phyloP scores from a whole-genome alignment of 139 green algal genomes.

The Volvox reticuliferus region DNA sequence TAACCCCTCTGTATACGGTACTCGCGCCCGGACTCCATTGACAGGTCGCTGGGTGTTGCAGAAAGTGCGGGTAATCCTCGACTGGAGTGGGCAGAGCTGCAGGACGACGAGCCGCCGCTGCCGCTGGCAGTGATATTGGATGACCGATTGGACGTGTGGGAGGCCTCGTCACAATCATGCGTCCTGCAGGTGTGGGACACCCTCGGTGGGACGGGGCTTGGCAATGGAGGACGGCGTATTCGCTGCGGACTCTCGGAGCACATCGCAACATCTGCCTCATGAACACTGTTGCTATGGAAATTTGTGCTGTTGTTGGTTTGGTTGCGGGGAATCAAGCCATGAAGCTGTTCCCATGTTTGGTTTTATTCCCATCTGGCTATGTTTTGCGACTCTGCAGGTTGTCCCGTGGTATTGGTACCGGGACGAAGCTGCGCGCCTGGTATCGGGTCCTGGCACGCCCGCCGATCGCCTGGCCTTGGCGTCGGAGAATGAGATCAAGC shows the following conservation, averaged over 20 bases:
- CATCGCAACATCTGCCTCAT: too few species aligned
- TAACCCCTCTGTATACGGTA: too few species aligned
- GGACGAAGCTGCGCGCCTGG: constrained; percentile 52
- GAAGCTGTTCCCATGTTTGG: too few species aligned
- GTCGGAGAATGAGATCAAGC: constrained; percentile 51
- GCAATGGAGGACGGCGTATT: too few species aligned
- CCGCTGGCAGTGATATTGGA: constrained; percentile 86
- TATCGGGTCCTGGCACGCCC: constrained; percentile 18
- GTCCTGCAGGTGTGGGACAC: constrained; percentile 73
- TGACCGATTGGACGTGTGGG: constrained; percentile 89
- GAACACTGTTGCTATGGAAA: too few species aligned
- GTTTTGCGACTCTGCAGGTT: constrained; percentile 32
- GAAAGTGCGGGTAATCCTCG: constrained; percentile 12
- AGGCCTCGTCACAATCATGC: constrained; percentile 63
- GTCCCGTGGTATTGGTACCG: constrained; percentile 63
- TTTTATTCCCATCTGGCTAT: too few species aligned
- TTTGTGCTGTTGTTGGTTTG: too few species aligned
- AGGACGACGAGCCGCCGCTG: constrained; percentile 51
- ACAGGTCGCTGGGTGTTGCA: constrained; percentile 30
- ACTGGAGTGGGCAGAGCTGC: constrained; percentile 28
- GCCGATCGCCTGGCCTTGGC: constrained; percentile 29
- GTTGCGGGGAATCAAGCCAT: too few species aligned
- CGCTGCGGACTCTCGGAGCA: too few species aligned
- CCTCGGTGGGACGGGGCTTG: too few species aligned
- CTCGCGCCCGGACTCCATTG: too few species aligned